A percentile compares a stretch with the other conserved stretches of the same genome.
Conservation (phyloP, 2,329 filamentous ascomycete genomes). For the Fusarium abutilonis region DNA sequence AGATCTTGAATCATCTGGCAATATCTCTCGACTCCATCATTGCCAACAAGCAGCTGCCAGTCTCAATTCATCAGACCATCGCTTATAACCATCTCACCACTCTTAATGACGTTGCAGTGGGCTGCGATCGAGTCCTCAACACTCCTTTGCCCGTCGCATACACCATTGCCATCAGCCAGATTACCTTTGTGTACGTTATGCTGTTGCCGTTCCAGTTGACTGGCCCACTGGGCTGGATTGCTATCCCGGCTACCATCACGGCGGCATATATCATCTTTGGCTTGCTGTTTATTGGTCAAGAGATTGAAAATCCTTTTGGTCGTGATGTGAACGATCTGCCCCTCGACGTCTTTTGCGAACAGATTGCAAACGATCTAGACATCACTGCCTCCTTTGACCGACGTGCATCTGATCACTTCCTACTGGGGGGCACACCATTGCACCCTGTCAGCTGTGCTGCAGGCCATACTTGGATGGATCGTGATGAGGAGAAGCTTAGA, state of each 20-base stretch:
- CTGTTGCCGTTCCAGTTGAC: slow-evolving; percentile 84
- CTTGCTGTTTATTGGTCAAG: slow-evolving; percentile 75
- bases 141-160: slow-evolving; percentile 86
- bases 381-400: slow-evolving; percentile 68
- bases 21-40: slow-evolving; percentile 71
- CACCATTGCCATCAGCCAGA: slow-evolving; percentile 84
- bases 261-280: slow-evolving; percentile 86
- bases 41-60: slow-evolving; percentile 62
- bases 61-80: slow-evolving; percentile 68
- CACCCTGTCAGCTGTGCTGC: slow-evolving; percentile 60
- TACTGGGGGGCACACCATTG: slow-evolving; percentile 55
- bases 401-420: slow-evolving; percentile 44
- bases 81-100: slow-evolving; percentile 69
- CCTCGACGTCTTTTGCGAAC: slow-evolving; percentile 78
- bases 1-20: slow-evolving; percentile 78
- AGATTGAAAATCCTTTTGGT: slow-evolving; percentile 88
- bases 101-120: slow-evolving; percentile 76
- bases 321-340: slow-evolving; percentile 84
- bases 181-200: slow-evolving; percentile 85
- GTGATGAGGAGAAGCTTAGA: slow-evolving; percentile 52
- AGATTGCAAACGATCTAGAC: slow-evolving; percentile 78
- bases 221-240: slow-evolving; percentile 71
- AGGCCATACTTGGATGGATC: slow-evolving; percentile 51
- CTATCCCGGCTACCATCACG: slow-evolving; percentile 77
- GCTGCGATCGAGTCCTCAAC: slow-evolving; percentile 80